Conservation (phyloP, 2,329 filamentous ascomycete species). For the Calonectria multiphialidica region DNA sequence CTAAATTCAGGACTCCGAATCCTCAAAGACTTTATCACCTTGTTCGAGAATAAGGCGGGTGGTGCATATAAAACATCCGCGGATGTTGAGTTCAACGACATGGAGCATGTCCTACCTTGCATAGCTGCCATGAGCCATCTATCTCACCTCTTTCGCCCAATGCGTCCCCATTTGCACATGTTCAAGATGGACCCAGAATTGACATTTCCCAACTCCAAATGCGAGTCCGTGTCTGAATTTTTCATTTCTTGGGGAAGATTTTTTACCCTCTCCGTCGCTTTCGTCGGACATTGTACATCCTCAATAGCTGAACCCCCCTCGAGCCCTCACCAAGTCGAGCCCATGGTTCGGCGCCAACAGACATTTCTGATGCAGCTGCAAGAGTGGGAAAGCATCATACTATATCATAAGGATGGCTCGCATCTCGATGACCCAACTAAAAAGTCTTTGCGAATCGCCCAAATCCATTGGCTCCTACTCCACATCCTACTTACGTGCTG, state of each 20-base stretch:
- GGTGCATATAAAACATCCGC: neutral
- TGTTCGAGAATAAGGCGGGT: neutral
- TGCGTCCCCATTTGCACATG: neutral
- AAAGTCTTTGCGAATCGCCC: neutral
- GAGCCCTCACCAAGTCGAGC: neutral
- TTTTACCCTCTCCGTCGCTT: neutral
- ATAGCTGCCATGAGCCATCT: slow-evolving; percentile 1
- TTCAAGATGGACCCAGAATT: neutral
- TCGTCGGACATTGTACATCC: neutral
- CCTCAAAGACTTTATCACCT: neutral
- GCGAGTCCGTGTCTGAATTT: neutral
- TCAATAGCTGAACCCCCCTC: neutral
- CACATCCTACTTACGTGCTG: neutral
- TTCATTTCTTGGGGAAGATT: neutral
- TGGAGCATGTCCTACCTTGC: neutral
- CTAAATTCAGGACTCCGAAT: neutral
- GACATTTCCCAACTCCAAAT: neutral
- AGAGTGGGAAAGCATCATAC: neutral
- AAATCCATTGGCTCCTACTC: neutral
- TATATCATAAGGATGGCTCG: neutral
- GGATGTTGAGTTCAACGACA: neutral
- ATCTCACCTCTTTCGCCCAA: neutral
- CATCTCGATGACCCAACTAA: neutral
- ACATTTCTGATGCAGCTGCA: neutral
- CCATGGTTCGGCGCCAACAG: neutral